phyloP scores from a whole-genome alignment of 2,329 filamentous ascomycete species.

The Elsinoe fawcettii region DNA sequence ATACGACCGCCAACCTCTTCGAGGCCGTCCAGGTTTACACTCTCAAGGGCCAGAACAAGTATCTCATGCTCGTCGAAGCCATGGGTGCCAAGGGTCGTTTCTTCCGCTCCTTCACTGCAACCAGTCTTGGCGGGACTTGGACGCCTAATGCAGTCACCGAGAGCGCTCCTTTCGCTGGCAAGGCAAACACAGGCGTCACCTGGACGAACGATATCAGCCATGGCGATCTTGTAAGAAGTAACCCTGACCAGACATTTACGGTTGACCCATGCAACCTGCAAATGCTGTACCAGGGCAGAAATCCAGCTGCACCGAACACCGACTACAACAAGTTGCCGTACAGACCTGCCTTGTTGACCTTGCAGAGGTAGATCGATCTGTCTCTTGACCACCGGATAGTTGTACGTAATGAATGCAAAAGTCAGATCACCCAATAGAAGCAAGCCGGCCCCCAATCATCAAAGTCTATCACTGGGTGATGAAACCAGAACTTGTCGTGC shows the following conservation, averaged over 20 bases:
- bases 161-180: conserved; percentile 56
- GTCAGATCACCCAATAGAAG: too few species aligned
- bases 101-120: conserved; percentile 60
- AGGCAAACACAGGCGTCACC: conserved; percentile 55
- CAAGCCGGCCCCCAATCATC: too few species aligned
- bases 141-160: conserved; percentile 50
- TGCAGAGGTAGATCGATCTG: conserved; percentile 22
- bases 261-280: conserved; percentile 58
- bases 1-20: conserved; percentile 51
- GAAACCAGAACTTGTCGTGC: too few species aligned
- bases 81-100: conserved; percentile 52
- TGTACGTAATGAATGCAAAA: too few species aligned
- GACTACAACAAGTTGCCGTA: conserved; percentile 49
- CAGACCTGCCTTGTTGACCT: conserved; percentile 48
- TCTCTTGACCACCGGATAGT: background rate
- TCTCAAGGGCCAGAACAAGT: conserved; percentile 46
- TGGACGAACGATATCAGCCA: conserved; percentile 64
- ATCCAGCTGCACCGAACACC: conserved; percentile 30
- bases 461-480: too few species aligned
- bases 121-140: conserved; percentile 50
- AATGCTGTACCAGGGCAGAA: conserved; percentile 55
- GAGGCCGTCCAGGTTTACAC: conserved; percentile 62
- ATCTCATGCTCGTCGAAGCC: conserved; percentile 62
- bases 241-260: conserved; percentile 54
- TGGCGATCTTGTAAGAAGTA: conserved; percentile 52